Evolutionary conservation across 345 rosid species (phyloP).

Genomic region (Raphanus raphanistrum): DNA sequence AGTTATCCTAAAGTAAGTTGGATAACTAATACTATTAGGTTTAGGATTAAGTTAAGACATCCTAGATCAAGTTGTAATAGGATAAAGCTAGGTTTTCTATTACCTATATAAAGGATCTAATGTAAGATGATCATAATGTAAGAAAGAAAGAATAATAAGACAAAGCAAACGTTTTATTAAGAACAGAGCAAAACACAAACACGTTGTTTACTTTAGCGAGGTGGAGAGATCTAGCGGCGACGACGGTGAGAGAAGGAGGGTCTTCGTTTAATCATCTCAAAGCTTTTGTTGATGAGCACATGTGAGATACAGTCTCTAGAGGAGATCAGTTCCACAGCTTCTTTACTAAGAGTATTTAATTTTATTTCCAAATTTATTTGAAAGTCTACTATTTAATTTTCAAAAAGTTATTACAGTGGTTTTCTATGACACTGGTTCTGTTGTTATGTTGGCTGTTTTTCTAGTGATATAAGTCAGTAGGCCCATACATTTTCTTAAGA

Average conservation of each 20-base stretch:
- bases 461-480: neutral
- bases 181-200: too few relatives aligned
- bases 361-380: neutral
- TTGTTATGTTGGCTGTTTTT: slow-evolving; percentile 1
- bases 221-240: slow-evolving; percentile 57
- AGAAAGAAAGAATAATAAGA: too few relatives aligned
- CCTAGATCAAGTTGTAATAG: too few relatives aligned
- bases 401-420: neutral
- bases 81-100: too few relatives aligned
- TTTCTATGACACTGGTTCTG: neutral
- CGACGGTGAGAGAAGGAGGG: slow-evolving; percentile 50
- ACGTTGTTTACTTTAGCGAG: neutral
- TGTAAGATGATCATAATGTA: too few relatives aligned
- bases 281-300: slow-evolving; percentile 48
- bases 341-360: neutral
- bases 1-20: too few relatives aligned
- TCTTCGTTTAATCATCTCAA: slow-evolving; percentile 54
- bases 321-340: neutral
- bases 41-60: too few relatives aligned
- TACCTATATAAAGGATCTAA: too few relatives aligned
- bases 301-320: slow-evolving; percentile 7
- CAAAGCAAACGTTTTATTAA: too few relatives aligned
- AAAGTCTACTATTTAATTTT: neutral
- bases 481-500: neutral
- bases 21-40: too few relatives aligned